A percentile compares a stretch with the other conserved stretches of the same genome.
Conservation (phyloP, 129 eudicot species). For the Escallonia herrerae region DNA sequence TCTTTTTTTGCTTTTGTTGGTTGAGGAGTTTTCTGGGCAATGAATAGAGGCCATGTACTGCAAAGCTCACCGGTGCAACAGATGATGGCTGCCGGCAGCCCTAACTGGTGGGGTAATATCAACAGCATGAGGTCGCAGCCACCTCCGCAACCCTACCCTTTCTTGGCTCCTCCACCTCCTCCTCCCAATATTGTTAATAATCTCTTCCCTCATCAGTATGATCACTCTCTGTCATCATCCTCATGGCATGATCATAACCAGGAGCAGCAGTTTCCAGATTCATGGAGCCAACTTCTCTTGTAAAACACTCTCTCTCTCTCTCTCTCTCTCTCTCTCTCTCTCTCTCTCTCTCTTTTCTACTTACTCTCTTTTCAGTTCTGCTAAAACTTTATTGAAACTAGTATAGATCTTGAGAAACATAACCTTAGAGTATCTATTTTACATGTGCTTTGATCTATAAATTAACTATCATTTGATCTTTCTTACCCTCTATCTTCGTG, state of each 20-base stretch:
- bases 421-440: no score
- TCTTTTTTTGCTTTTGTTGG: constrained; percentile 2
- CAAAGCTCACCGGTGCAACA: constrained; percentile 84
- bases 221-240: constrained; percentile 12
- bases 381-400: no score
- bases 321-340: no score
- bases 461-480: neutral
- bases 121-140: constrained; percentile 36
- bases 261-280: constrained; percentile 41
- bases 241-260: constrained; percentile 47
- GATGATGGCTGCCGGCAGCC: constrained; percentile 61
- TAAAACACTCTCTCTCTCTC: constrained; percentile 46
- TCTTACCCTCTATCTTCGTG: neutral
- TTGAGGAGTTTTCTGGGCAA: constrained; percentile 6
- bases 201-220: constrained; percentile 27
- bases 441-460: neutral
- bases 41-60: constrained; percentile 67
- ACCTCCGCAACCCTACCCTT: constrained; percentile 20
- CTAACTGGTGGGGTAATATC: constrained; percentile 60
- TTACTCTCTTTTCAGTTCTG: neutral
- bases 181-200: neutral
- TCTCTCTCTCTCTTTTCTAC: neutral
- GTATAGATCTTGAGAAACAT: no score
- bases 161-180: constrained; percentile 21
- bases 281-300: constrained; percentile 77